Base-by-base conservation (phyloP, 75 land plant genomes). In the Gnetum montanum region DNA sequence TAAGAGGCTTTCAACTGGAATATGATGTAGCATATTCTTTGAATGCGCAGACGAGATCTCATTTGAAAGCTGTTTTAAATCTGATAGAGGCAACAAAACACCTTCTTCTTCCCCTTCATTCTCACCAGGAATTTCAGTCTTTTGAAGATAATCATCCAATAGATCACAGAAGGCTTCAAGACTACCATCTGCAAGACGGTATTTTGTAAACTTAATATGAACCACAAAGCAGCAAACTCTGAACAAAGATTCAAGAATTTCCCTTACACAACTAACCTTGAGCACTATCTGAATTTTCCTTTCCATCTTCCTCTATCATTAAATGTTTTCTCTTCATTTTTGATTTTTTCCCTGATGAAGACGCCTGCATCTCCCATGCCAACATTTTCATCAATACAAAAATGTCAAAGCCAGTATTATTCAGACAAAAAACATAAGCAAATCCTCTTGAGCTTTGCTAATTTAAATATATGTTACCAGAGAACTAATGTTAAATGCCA, bases 111-210 rank as follows among this genome's bases (percentile, higher is more conserved):
- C 88, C 34, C 73, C 79, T 44, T 57, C 70, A 53, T 78, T 87
- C 64, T 85, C 98, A 56, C 58, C 73, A 27, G 62, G 57, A 46
- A 74, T 31, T 68, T 83, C 88, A 57, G 81, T 71, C 68, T 64
- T 79, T 15, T 77, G 70, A 67, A 85, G 82, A 27, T 90, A 60
- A n/a, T 83, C 80, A 58, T 89, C 92, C 59, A 85, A 23, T 59
- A 77, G 31, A 43, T 89, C 82, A 61, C 78, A 77, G 41, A 85
- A 65, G 16, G 54, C 63, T 18, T 33, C 50, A 29, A 81, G 37
- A 16, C 63, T 47, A 1, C 76, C 61, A 68, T 82, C 96, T 85
- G 71, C 44, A 58, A 36, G 28, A 29, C 54, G 54, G 41, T 27
- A 36, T 25, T 20, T 28, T 20, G 18, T 38, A 23, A 31, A 8